Evolutionary conservation across 768 basidiomycete genomes (phyloP), one percentile per base, ranked within the genome.

Genomic region (Tulasnella sp.): DNA sequence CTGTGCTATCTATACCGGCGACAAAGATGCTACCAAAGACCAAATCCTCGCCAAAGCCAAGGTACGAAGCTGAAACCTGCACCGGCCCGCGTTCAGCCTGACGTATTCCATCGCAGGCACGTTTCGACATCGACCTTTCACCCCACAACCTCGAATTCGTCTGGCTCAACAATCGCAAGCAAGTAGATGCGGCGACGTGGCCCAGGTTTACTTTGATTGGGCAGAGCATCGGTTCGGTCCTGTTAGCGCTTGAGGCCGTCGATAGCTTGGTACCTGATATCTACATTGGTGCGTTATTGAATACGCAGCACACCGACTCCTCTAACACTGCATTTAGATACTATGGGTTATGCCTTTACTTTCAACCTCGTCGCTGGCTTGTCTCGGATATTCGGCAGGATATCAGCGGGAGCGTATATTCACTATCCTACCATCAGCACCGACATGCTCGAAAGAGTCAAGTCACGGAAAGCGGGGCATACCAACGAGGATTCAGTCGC

Each of bases 321-420:
- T 57, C 42, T 77, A 29, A 77, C n/a, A 4, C 2, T 18, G 18
- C 40, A 18, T 44, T 37, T 2, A 98, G 97, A 99, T 83, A 95
- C 96, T 0, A 99, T 99, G 96, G 98, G 98, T 39, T 98, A 96
- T 81, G 95, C 96, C 0, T 98, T 98, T 82, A 94, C 95, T 1
- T 95, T 94, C 83, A 94, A 92, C 23, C 85, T 93, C 40, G 91
- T 96, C 10, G 84, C 88, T 0, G 84, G 90, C 74, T 82, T 97
- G 1, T 73, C 79, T 16, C 42, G 48, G 51, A 74, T 73, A 26
- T 42, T 84, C 84, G 0, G 39, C 35, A 83, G 86, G 20, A 87
- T 94, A 55, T 91, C 93, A 2, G 88, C 97, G 32, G 95, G 93
- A 11, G 93, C 95, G 39, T 99, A 99, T 81, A 90, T 95, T 13